These are phyloP conservation scores for Plasmodium sp. DNA, from an alignment of 169 alveolate species.

Conservation along the genomic window DNA sequence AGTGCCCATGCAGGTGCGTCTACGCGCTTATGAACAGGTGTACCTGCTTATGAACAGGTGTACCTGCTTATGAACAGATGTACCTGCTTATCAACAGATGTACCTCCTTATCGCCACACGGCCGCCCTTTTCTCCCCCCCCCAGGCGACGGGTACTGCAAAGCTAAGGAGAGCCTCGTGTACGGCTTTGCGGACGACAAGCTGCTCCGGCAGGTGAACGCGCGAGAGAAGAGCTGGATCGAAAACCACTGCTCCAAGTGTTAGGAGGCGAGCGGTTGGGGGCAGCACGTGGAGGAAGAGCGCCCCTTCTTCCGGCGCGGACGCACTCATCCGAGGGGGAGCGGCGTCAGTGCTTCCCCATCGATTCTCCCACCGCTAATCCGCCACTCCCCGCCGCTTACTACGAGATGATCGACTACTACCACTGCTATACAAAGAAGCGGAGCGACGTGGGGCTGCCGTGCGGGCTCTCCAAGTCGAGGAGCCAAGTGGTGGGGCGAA, in stretches of 20 bases:
- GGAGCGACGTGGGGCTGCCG: constrained; percentile 13
- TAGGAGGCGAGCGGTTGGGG: not conserved
- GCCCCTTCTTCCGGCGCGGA: not conserved
- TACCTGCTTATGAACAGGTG: not conserved
- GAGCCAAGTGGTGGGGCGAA: constrained; percentile 44
- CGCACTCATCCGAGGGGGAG: not conserved
- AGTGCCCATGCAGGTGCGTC: not conserved
- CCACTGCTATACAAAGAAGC: constrained; percentile 39
- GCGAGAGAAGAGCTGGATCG: constrained; percentile 66
- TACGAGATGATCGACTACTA: constrained; percentile 37
- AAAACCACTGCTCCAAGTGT: constrained; percentile 46
- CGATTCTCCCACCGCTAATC: not conserved
- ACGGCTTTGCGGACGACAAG: constrained; percentile 18
- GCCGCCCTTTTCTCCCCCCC: not conserved
- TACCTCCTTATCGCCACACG: not conserved
- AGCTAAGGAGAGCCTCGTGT: constrained; percentile 23
- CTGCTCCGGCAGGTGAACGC: constrained; percentile 28
- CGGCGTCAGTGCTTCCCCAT: no score
- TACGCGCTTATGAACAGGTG: not conserved
- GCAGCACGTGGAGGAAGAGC: not conserved
- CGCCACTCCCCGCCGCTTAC: not conserved
- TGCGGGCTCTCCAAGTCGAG: constrained; percentile 29
- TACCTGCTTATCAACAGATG: not conserved
- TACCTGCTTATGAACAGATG: not conserved
- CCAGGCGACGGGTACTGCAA: constrained; percentile 66